Evolutionary conservation across 495 filamentous ascomycete species (phyloP).

Genomic region (Neurospora sp.): DNA sequence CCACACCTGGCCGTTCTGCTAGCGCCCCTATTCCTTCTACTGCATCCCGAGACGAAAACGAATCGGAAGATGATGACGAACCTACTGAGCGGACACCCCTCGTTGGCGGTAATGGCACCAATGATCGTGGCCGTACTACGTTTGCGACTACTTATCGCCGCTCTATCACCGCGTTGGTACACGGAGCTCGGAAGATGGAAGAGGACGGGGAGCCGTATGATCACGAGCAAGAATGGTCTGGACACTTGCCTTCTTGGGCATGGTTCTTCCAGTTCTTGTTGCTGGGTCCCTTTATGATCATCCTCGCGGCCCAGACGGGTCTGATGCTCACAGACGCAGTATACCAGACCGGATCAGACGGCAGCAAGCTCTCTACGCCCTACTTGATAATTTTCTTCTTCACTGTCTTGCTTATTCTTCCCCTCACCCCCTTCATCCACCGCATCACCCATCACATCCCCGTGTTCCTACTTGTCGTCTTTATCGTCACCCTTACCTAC

Average conservation of each 20-base stretch:
- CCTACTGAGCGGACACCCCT: constrained; percentile 75
- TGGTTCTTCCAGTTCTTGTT: constrained; percentile 84
- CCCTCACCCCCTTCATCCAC: constrained; percentile 75
- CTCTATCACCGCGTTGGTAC: constrained; percentile 32
- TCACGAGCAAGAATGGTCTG: constrained; percentile 81
- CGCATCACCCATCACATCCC: constrained; percentile 78
- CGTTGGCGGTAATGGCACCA: constrained; percentile 33
- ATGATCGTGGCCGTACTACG: constrained; percentile 47
- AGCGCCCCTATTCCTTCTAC: not conserved
- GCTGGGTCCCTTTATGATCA: constrained; percentile 63
- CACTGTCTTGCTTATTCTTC: constrained; percentile 63
- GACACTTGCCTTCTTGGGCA: constrained; percentile 62
- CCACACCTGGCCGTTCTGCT: not conserved
- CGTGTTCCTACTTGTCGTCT: constrained; percentile 60
- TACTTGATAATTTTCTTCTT: constrained; percentile 61
- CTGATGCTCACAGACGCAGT: constrained; percentile 63
- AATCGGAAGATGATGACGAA: constrained; percentile 40
- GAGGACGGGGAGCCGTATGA: constrained; percentile 43
- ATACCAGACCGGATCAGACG: constrained; percentile 73
- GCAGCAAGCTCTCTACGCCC: constrained; percentile 51
- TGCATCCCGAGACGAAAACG: constrained; percentile 21
- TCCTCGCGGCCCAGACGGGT: constrained; percentile 61
- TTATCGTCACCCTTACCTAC: constrained; percentile 70
- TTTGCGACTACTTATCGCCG: constrained; percentile 58
- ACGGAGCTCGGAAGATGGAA: constrained; percentile 19